A percentile compares a stretch with the other conserved stretches of the same genome.
Conservation (phyloP, 352 stramenopile species). For the Hyaloperonospora brassicae region DNA sequence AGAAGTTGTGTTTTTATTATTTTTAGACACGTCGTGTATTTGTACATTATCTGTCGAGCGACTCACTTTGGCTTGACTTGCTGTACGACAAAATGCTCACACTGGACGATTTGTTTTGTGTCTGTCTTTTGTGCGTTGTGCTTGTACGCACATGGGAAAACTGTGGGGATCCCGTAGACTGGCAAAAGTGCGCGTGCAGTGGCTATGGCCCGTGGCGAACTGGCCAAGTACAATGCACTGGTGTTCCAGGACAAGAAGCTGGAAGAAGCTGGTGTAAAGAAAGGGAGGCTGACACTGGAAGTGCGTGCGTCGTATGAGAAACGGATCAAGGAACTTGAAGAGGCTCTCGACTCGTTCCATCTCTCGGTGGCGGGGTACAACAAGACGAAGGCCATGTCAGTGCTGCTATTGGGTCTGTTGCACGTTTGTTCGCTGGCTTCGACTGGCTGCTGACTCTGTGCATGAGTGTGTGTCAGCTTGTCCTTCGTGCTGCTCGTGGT, state of each 20-base stretch:
- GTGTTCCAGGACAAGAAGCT: slow-evolving; percentile 85
- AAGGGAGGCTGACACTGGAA: slow-evolving; percentile 48
- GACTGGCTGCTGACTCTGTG: background rate
- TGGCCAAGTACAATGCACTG: slow-evolving; percentile 73
- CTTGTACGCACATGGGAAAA: too few species aligned
- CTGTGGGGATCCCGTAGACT: slow-evolving; percentile 21
- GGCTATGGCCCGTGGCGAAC: slow-evolving; percentile 64
- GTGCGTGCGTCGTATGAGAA: slow-evolving; percentile 58
- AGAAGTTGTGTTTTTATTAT: too few species aligned
- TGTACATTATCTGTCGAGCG: too few species aligned
- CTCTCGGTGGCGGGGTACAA: slow-evolving; percentile 69
- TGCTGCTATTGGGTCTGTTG: slow-evolving; percentile 1
- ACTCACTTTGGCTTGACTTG: too few species aligned
- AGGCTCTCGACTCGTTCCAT: slow-evolving; percentile 74
- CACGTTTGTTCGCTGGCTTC: background rate
- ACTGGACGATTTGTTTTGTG: too few species aligned
- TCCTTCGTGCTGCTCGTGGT: slow-evolving; percentile 38
- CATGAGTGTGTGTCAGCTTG: slow-evolving; percentile 8
- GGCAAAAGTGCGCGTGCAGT: slow-evolving; percentile 63
- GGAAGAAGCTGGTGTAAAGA: slow-evolving; percentile 53
- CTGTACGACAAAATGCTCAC: too few species aligned
- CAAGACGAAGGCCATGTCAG: slow-evolving; percentile 68
- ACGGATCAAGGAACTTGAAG: slow-evolving; percentile 59
- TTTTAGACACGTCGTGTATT: too few species aligned
- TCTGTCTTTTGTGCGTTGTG: too few species aligned